Percentiles rank a stretch among this genome's conserved stretches.
Evolutionary conservation across 2,329 filamentous ascomycete genomes (phyloP).

Genomic region (Penicillium sp.): DNA sequence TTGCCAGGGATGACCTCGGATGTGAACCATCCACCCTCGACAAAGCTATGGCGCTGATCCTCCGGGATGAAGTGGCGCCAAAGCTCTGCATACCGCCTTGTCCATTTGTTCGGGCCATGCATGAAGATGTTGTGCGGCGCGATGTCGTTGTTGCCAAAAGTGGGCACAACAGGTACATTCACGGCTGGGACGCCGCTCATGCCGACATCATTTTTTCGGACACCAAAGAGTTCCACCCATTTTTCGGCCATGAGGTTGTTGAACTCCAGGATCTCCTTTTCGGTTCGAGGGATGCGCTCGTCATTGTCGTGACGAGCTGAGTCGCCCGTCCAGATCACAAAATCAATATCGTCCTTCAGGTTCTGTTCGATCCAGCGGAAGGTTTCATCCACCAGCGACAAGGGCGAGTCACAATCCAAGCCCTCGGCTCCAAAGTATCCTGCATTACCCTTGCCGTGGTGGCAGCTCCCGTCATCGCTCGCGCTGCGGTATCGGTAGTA

Average conservation of each 20-base stretch:
- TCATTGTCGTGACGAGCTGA: slow-evolving; percentile 88
- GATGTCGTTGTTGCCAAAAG: slow-evolving; percentile 95
- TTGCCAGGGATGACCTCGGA: slow-evolving; percentile 85
- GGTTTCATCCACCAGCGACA: slow-evolving; percentile 79
- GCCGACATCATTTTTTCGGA: slow-evolving; percentile 47
- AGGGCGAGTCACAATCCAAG: slow-evolving; percentile 83
- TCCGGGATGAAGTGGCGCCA: slow-evolving; percentile 90
- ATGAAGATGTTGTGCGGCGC: slow-evolving; percentile 93
- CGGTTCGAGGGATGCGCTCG: slow-evolving; percentile 72
- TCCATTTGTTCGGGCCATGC: slow-evolving; percentile 83
- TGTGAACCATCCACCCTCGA: slow-evolving; percentile 91
- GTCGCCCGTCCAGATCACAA: slow-evolving; percentile 91
- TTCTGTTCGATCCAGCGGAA: slow-evolving; percentile 84
- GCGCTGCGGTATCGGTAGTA: slow-evolving; percentile 80
- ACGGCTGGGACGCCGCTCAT: slow-evolving; percentile 55
- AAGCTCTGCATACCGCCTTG: slow-evolving; percentile 71
- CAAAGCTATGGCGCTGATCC: slow-evolving; percentile 85
- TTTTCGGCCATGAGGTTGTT: slow-evolving; percentile 76
- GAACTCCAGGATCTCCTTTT: slow-evolving; percentile 71
- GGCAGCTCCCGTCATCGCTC: slow-evolving; percentile 69
- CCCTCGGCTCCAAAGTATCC: slow-evolving; percentile 83
- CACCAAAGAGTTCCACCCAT: slow-evolving; percentile 70
- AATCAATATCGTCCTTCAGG: slow-evolving; percentile 76
- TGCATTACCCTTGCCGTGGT: slow-evolving; percentile 72
- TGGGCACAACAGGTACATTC: slow-evolving; percentile 79